Percentiles rank a stretch among this genome's conserved stretches.
Evolutionary conservation across 2,329 filamentous ascomycete genomes (phyloP).

Genomic region (Esteya vermicola): DNA sequence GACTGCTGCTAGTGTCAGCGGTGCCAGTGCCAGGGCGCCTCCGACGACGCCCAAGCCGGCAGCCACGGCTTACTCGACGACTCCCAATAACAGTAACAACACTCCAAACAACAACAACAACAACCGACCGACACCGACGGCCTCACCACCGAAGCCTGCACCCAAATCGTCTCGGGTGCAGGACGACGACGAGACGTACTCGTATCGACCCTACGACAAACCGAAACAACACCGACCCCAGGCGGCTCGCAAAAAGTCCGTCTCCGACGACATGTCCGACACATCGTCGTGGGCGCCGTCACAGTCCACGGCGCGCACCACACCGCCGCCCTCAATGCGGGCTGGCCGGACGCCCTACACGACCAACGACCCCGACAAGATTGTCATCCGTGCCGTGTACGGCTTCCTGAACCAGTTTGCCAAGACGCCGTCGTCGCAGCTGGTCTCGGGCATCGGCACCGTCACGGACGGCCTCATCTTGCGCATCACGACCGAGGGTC

Average conservation of each 20-base stretch:
- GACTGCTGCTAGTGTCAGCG: not conserved
- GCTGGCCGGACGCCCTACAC: slow-evolving; percentile 71
- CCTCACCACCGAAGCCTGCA: slow-evolving; percentile 6
- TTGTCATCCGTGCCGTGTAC: slow-evolving; percentile 87
- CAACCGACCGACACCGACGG: not conserved
- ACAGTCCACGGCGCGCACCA: slow-evolving; percentile 69
- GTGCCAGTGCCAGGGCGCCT: slow-evolving; percentile 4
- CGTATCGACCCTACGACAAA: slow-evolving; percentile 65
- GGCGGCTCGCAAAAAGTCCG: slow-evolving; percentile 41
- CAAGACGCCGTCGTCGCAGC: slow-evolving; percentile 78
- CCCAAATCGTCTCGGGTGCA: slow-evolving; percentile 1
- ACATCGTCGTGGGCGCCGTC: slow-evolving; percentile 79
- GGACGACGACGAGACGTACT: slow-evolving; percentile 48
- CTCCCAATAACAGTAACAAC: slow-evolving; percentile 1
- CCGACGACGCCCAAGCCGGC: slow-evolving; percentile 15
- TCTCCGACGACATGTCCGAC: slow-evolving; percentile 64
- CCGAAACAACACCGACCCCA: slow-evolving; percentile 40
- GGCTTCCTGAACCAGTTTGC: slow-evolving; percentile 81
- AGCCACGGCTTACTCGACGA: slow-evolving; percentile 16
- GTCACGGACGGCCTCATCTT: slow-evolving; percentile 89
- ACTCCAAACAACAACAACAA: not conserved
- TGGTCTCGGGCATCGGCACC: slow-evolving; percentile 68
- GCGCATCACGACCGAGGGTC: slow-evolving; percentile 80
- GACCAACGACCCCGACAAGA: slow-evolving; percentile 88
- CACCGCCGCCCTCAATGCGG: slow-evolving; percentile 65